Percentiles rank a stretch among this genome's conserved stretches.
phyloP scores from a whole-genome alignment of 2,329 filamentous ascomycete genomes.

The Pseudogymnoascus sp. region DNA sequence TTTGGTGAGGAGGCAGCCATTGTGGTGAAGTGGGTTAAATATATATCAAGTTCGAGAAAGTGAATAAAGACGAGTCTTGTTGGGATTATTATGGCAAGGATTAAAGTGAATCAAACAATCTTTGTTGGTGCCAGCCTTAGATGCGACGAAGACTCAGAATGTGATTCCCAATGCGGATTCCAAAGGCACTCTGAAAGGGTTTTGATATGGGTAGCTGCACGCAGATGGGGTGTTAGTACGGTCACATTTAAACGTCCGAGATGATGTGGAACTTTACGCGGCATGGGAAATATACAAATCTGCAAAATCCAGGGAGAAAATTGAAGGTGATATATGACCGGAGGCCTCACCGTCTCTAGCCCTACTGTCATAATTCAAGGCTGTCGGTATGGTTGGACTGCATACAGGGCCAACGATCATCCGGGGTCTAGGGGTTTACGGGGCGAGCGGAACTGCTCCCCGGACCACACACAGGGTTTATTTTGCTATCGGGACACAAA shows the following conservation, averaged over 20 bases:
- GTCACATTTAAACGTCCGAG: not conserved
- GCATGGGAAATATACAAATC: not conserved
- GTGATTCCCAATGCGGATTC: not conserved
- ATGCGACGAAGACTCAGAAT: not conserved
- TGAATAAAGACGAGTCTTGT: not conserved
- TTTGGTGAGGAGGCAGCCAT: constrained; percentile 3
- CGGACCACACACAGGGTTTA: not conserved
- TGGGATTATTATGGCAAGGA: not conserved
- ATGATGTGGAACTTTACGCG: not conserved
- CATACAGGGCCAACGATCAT: constrained; percentile 5
- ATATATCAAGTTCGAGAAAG: not conserved
- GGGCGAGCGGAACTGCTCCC: not conserved
- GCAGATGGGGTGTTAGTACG: not conserved
- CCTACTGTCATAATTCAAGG: not conserved
- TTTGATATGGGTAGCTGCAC: not conserved
- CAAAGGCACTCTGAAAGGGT: not conserved
- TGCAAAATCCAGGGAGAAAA: not conserved
- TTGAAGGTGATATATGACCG: constrained; percentile 1
- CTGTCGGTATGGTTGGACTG: constrained; percentile 4
- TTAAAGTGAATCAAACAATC: not conserved
- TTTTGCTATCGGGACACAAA: not conserved
- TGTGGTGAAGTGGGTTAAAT: not conserved
- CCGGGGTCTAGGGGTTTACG: not conserved
- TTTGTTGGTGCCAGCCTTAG: not conserved
- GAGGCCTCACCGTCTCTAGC: not conserved